Conservation (phyloP, 2,329 filamentous ascomycete species). For the Fusarium poae region DNA sequence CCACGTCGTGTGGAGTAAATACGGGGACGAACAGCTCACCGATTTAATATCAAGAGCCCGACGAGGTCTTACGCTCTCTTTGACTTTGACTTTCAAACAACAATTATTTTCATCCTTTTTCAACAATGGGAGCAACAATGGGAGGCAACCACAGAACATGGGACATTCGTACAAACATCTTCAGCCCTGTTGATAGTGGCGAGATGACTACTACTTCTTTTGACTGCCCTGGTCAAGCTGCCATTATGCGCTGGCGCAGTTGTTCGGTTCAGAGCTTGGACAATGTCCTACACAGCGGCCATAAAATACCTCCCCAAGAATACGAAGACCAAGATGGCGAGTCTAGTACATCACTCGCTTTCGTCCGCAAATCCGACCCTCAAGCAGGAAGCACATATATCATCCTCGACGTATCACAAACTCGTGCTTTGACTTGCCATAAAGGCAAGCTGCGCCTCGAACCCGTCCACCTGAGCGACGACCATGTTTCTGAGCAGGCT, state of each 20-base stretch:
- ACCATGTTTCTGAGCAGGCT: neutral
- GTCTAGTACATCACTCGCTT: neutral
- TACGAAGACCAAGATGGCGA: neutral
- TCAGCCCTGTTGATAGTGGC: neutral
- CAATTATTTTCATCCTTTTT: neutral
- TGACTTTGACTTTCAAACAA: neutral
- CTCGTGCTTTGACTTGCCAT: slow-evolving; percentile 7
- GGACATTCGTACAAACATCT: neutral
- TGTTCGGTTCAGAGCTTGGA: neutral
- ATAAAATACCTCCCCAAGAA: neutral
- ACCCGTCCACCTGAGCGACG: neutral
- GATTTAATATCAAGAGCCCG: neutral
- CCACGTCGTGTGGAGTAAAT: neutral
- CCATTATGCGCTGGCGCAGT: neutral
- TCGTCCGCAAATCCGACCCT: slow-evolving; percentile 7
- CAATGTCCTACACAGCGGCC: neutral
- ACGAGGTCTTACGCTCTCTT: neutral
- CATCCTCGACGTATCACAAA: neutral
- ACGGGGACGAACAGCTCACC: neutral
- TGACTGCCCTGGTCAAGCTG: neutral
- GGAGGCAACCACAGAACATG: neutral
- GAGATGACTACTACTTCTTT: neutral
- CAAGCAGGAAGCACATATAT: neutral
- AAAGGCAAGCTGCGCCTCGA: slow-evolving; percentile 2
- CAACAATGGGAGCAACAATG: slow-evolving; percentile 5